phyloP scores from a whole-genome alignment of 2,329 filamentous ascomycete species.

The Fusarium sp. region DNA sequence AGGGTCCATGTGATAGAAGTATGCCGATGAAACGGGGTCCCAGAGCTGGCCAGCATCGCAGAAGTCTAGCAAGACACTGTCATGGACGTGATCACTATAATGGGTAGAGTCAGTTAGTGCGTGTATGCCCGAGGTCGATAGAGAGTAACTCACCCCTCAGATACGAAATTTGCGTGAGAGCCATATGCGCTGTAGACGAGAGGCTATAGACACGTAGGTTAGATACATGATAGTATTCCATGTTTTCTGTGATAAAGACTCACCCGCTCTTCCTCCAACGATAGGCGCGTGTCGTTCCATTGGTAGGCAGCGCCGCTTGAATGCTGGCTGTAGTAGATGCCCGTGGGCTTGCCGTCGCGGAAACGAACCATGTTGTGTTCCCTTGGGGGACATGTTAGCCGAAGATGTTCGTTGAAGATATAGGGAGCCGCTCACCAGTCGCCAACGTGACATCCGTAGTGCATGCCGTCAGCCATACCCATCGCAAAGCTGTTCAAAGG shows the following conservation, averaged over 20 bases:
- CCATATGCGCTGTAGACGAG: background rate
- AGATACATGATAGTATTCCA: background rate
- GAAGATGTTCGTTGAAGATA: background rate
- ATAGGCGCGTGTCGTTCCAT: background rate
- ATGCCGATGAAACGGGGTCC: slow-evolving; percentile 42
- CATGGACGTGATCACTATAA: slow-evolving; percentile 38
- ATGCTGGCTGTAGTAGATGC: background rate
- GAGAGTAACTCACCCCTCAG: background rate
- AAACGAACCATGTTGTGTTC: background rate
- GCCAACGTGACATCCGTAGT: background rate
- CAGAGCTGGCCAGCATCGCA: slow-evolving; percentile 46
- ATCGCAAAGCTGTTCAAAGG: background rate
- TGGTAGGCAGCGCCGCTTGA: background rate
- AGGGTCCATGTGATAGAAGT: slow-evolving; percentile 1
- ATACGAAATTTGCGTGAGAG: background rate
- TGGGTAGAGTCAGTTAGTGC: background rate
- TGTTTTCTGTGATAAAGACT: background rate
- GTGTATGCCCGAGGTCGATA: background rate
- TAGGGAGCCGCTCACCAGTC: background rate
- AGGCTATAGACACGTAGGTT: background rate
- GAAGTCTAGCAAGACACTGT: slow-evolving; percentile 45
- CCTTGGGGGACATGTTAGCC: background rate
- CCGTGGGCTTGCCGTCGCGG: background rate
- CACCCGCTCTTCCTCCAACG: background rate
- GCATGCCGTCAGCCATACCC: background rate